A percentile compares a stretch with the other conserved stretches of the same genome.
These are phyloP conservation scores for Aureobasidium sp. DNA, from an alignment of 2,329 filamentous ascomycete genomes.

Conservation along the genomic window DNA sequence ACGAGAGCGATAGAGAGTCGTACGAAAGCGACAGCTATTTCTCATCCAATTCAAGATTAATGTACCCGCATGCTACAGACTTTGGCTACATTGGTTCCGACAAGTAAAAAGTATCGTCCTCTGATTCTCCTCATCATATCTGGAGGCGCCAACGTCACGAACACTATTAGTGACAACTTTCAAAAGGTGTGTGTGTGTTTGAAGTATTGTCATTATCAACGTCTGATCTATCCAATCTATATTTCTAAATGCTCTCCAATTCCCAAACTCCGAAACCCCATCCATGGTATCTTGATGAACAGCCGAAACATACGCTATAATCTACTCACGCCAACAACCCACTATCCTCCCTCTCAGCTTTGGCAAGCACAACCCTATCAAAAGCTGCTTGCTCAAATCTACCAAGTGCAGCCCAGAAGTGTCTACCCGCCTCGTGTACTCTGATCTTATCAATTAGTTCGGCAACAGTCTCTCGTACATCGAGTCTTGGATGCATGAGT, in stretches of 20 bases:
- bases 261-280: too few relatives aligned
- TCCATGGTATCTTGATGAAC: not conserved
- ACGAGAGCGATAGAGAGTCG: not conserved
- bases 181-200: too few relatives aligned
- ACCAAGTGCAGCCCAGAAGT: conserved; percentile 84
- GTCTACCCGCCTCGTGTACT: conserved; percentile 80
- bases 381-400: conserved; percentile 84
- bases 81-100: too few relatives aligned
- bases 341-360: conserved; percentile 23
- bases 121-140: too few relatives aligned
- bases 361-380: conserved; percentile 64
- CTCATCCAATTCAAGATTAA: too few relatives aligned
- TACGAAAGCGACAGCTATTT: not conserved
- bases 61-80: too few relatives aligned
- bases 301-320: not conserved
- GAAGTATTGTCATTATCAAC: not conserved
- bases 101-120: too few relatives aligned
- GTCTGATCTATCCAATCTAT: not conserved
- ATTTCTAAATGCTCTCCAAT: not conserved
- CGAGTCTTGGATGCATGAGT: conserved; percentile 78
- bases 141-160: too few relatives aligned
- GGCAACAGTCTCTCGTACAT: conserved; percentile 69
- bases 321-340: not conserved
- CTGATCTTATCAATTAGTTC: conserved; percentile 74
- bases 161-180: too few relatives aligned